Base-by-base conservation (phyloP, 257 asterid genomes). In the Linderniella brevidens region DNA sequence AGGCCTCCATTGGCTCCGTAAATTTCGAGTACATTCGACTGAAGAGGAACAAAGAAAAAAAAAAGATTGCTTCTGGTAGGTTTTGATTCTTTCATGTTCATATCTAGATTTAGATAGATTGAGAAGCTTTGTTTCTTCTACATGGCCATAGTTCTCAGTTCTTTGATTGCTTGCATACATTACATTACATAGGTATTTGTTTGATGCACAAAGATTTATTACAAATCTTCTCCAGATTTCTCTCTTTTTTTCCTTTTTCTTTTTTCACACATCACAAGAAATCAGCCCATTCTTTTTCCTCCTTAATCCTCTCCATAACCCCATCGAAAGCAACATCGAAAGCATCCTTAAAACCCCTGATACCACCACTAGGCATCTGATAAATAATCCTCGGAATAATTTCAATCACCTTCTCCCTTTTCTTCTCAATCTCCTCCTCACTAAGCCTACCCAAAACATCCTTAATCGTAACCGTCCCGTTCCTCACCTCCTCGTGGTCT, bases 271-370 rank as follows among this genome's bases (percentile, higher is more conserved):
- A 45, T 67, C 66, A 43, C 9, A 75, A 63, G 66, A 75, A 78
- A 61, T 78, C 86, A 49, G 63, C 75, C 79, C 86, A 73, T 58
- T 76, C 80, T 18, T 71, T 87, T 41, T 80, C 86, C 60, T 74
- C 84, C 72, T 74, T 84, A 37, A 84, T 69, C 68, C 76, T 84
- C 66, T 71, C 83, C 61, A 88, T 43, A 35, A 74, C 81, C 50
- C 82, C 94, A 53, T 88, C 94, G 9, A 88, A 65, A 13, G 95
- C 98, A 58, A 88, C 60, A 36, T 84, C 94, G 58, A 88, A 88
- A 19, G 93, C 94, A 69, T 88, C 98, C 58, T 68, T 68, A 2
- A 80, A 67, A 37, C 46, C 55, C 65, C 64, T 72, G 0, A 63
- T 32, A 8, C 80, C 82, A 0, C 64, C 73, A 29, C 61, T 70